These are phyloP conservation scores for Diaporthe eres DNA, from an alignment of 2,329 filamentous ascomycete genomes.

Conservation along the genomic window DNA sequence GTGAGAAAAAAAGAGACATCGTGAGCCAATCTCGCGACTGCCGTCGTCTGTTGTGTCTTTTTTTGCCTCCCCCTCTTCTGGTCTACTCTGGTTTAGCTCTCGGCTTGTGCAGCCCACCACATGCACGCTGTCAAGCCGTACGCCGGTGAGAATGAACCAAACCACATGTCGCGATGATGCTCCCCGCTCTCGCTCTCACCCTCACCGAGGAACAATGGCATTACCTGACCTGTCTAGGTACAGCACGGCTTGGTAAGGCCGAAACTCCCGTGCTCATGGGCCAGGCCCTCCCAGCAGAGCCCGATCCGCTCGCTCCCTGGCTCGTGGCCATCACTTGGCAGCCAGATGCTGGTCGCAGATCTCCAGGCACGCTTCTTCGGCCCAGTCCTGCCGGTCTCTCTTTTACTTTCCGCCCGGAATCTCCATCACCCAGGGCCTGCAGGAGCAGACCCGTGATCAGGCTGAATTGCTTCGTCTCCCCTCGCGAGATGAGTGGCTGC, in stretches of 20 bases:
- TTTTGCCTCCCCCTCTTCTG: background rate
- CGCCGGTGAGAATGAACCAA: no score
- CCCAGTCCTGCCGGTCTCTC: slow-evolving; percentile 25
- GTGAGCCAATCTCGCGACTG: background rate
- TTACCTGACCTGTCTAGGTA: background rate
- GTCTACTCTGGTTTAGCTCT: background rate
- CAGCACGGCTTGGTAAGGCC: slow-evolving; percentile 22
- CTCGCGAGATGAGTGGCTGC: slow-evolving; percentile 13
- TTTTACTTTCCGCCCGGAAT: slow-evolving; percentile 1
- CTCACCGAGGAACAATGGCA: slow-evolving; percentile 10
- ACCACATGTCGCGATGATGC: background rate
- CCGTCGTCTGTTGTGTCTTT: slow-evolving; percentile 5
- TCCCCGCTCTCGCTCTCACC: background rate
- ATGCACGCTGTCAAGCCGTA: background rate
- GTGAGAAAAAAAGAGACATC: background rate
- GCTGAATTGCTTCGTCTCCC: background rate
- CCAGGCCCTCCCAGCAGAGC: slow-evolving; percentile 2
- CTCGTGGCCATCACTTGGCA: background rate
- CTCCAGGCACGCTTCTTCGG: slow-evolving; percentile 22
- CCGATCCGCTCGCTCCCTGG: background rate
- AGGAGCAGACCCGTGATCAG: slow-evolving; percentile 3
- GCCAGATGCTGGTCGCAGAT: slow-evolving; percentile 15
- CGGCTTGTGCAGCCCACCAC: background rate
- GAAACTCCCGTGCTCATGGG: slow-evolving; percentile 27
- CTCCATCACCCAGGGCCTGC: slow-evolving; percentile 12